phyloP scores from a whole-genome alignment of 2,329 filamentous ascomycete species.

The Fusarium paranaense region DNA sequence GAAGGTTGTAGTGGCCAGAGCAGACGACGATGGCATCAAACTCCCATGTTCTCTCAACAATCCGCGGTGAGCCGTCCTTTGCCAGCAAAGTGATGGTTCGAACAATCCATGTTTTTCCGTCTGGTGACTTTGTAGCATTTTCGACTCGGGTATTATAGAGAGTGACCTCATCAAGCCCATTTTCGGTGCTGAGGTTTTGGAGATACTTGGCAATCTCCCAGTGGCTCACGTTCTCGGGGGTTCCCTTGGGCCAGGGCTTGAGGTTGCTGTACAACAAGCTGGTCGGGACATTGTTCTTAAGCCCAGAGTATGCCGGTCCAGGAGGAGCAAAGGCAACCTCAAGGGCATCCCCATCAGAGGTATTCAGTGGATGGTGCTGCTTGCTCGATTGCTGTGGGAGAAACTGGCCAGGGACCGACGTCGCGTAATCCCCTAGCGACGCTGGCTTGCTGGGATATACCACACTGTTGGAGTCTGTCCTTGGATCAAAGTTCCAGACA shows the following conservation, averaged over 20 bases:
- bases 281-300: slow-evolving; percentile 82
- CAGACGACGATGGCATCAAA: slow-evolving; percentile 76
- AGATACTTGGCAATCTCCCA: slow-evolving; percentile 69
- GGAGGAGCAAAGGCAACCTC: slow-evolving; percentile 34
- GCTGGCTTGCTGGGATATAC: slow-evolving; percentile 48
- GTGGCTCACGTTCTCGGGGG: slow-evolving; percentile 69
- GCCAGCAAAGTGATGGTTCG: slow-evolving; percentile 57
- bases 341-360: not conserved
- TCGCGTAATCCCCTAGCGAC: slow-evolving; percentile 42
- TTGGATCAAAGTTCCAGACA: slow-evolving; percentile 53
- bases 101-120: slow-evolving; percentile 60
- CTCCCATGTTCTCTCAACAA: slow-evolving; percentile 47
- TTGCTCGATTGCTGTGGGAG: not conserved
- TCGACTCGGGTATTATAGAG: slow-evolving; percentile 70
- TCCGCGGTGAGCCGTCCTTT: slow-evolving; percentile 32
- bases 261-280: slow-evolving; percentile 58
- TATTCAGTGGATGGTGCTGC: not conserved
- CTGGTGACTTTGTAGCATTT: slow-evolving; percentile 56
- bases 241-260: slow-evolving; percentile 67
- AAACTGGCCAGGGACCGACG: slow-evolving; percentile 23
- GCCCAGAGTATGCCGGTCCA: slow-evolving; percentile 63
- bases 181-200: slow-evolving; percentile 62
- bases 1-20: slow-evolving; percentile 74
- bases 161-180: slow-evolving; percentile 62
- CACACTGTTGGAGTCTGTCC: slow-evolving; percentile 45